These are phyloP conservation scores for Scheffersomyces titani DNA, from an alignment of 1,139 yeast genomes.

Conservation along the genomic window DNA sequence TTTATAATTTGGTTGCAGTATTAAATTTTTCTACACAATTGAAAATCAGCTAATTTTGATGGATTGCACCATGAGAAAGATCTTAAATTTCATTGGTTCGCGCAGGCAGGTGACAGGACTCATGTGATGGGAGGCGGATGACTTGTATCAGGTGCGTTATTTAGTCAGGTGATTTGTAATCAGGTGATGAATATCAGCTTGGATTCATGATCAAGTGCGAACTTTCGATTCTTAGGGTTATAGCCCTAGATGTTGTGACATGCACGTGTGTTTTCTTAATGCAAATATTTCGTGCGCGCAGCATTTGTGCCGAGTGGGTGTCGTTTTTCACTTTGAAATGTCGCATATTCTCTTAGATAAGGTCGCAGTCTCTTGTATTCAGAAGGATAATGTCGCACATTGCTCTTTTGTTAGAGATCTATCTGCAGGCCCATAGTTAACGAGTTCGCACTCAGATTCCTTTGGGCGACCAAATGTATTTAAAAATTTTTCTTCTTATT, in stretches of 20 bases:
- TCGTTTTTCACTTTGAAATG: background rate
- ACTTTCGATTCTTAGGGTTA: background rate
- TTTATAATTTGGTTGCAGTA: background rate
- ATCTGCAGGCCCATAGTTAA: background rate
- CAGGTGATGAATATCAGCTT: too few relatives aligned
- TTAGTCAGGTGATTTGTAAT: background rate
- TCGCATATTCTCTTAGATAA: background rate
- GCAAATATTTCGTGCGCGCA: background rate
- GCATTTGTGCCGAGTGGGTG: background rate
- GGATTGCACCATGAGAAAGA: conserved; percentile 1
- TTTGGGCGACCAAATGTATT: conserved; percentile 5
- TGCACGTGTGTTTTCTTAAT: background rate
- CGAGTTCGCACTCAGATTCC: conserved; percentile 8
- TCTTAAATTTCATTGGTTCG: background rate
- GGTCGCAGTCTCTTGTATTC: background rate
- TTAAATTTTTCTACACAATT: background rate
- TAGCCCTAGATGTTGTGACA: too few relatives aligned
- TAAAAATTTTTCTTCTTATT: conserved; percentile 13
- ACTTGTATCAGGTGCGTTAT: background rate
- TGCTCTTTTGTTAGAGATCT: background rate
- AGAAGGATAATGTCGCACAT: background rate
- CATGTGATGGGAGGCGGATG: background rate
- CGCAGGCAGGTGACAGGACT: background rate
- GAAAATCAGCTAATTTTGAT: conserved; percentile 10
- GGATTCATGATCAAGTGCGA: background rate